A percentile compares a stretch with the other conserved stretches of the same genome.
These are phyloP conservation scores for Centella asiatica DNA, from an alignment of 129 eudicot genomes.

Conservation along the genomic window DNA sequence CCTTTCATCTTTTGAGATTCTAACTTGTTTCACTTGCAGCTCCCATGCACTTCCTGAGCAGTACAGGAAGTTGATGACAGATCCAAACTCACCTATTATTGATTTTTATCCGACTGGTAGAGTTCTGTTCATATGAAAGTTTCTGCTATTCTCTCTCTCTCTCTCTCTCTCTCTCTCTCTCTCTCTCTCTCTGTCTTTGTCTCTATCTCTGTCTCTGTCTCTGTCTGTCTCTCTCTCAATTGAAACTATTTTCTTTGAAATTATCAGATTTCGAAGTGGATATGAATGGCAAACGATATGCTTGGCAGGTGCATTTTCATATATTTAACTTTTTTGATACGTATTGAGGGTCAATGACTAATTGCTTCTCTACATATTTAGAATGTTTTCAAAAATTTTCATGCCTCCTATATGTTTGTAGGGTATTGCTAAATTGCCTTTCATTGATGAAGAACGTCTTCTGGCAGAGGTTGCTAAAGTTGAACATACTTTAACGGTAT, in stretches of 20 bases:
- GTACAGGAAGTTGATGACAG: conserved; percentile 26
- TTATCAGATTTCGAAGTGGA: conserved; percentile 41
- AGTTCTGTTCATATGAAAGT: no score
- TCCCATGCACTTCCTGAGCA: conserved; percentile 34
- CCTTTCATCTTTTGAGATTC: not conserved
- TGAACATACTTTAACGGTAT: conserved; percentile 84
- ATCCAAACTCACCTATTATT: conserved; percentile 28
- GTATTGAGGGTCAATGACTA: not conserved
- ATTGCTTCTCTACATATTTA: not conserved
- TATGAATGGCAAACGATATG: conserved; percentile 34
- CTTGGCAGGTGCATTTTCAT: conserved; percentile 32
- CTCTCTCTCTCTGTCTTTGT: no score
- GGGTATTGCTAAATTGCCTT: conserved; percentile 12
- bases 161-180: no score
- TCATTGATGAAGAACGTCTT: conserved; percentile 75
- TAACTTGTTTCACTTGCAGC: conserved; percentile 20
- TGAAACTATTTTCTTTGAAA: not conserved
- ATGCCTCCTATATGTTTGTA: not conserved
- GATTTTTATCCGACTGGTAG: conserved; percentile 45
- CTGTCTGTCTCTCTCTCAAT: no score
- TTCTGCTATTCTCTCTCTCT: no score
- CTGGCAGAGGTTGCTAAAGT: conserved; percentile 70
- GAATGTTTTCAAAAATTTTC: not conserved
- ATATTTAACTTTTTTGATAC: not conserved
- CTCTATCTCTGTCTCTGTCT: no score